Conservation (phyloP, 345 rosid genomes). For the Ricinus communis region DNA sequence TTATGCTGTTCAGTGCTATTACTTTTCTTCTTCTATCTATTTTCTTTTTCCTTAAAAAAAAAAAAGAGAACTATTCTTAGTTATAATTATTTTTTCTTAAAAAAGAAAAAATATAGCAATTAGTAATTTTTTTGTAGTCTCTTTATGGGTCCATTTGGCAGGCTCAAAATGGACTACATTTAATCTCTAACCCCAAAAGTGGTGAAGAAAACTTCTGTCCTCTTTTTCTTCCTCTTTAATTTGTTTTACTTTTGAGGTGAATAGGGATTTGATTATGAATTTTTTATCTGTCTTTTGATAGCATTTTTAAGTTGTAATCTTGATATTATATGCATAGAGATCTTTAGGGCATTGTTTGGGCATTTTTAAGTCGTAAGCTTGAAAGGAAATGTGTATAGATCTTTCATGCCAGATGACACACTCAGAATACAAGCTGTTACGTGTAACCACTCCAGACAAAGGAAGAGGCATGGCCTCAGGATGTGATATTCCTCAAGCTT, state of each 20-base stretch:
- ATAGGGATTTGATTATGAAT: no score
- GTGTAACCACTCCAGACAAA: slow-evolving; percentile 56
- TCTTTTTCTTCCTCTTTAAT: neutral
- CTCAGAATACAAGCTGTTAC: slow-evolving; percentile 37
- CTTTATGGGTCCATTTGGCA: neutral
- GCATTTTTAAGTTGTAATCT: no score
- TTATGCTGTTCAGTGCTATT: neutral
- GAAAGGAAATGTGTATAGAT: slow-evolving; percentile 6
- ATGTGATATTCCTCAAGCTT: slow-evolving; percentile 60
- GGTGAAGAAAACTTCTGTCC: neutral
- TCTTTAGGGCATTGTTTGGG: neutral
- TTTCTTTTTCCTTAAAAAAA: neutral
- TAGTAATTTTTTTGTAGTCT: neutral
- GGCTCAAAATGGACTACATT: neutral
- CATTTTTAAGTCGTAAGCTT: slow-evolving; percentile 1
- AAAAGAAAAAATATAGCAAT: no score
- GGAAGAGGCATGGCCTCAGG: slow-evolving; percentile 75
- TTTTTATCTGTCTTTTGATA: no score
- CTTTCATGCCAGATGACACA: slow-evolving; percentile 42
- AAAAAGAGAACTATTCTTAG: no score
- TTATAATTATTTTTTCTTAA: no score
- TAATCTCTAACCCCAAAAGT: neutral
- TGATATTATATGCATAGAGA: no score
- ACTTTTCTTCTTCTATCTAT: neutral
- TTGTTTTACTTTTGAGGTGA: no score